These are phyloP conservation scores for Talaromyces sp. DNA, from an alignment of 2,329 filamentous ascomycete genomes.

Conservation along the genomic window DNA sequence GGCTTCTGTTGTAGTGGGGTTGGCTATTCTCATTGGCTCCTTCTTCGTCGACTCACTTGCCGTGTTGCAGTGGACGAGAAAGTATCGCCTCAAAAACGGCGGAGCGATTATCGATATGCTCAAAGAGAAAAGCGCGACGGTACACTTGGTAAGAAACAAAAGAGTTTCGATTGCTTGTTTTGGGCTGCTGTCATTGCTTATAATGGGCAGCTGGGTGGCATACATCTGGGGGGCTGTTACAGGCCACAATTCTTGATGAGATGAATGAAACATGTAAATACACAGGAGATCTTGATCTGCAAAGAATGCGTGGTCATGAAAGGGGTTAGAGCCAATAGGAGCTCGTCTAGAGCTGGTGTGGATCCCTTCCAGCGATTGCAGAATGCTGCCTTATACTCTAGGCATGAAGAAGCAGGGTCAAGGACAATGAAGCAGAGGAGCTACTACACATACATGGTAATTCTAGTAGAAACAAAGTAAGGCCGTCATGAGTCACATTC, in stretches of 20 bases:
- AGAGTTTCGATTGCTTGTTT: constrained; percentile 47
- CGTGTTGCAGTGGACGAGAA: constrained; percentile 57
- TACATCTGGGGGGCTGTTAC: constrained; percentile 62
- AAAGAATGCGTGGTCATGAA: neutral
- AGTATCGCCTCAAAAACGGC: constrained; percentile 46
- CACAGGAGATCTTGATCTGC: neutral
- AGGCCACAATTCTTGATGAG: constrained; percentile 40
- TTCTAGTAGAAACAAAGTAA: neutral
- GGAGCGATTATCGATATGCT: constrained; percentile 46
- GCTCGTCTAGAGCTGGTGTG: neutral
- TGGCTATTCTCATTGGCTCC: constrained; percentile 39
- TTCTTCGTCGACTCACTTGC: constrained; percentile 44
- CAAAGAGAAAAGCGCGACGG: constrained; percentile 42
- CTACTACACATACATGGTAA: neutral
- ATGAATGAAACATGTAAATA: too few relatives aligned
- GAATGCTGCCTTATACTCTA: neutral
- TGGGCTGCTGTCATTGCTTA: constrained; percentile 43
- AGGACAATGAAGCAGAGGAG: neutral
- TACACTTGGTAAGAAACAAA: constrained; percentile 38
- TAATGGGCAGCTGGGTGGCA: constrained; percentile 49
- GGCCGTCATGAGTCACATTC: too few relatives aligned
- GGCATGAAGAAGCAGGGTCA: neutral
- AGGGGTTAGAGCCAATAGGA: neutral
- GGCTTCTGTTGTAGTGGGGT: constrained; percentile 47
- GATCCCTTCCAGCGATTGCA: neutral